These are phyloP conservation scores for Schizophyllum amplum DNA, from an alignment of 1,284 basidiomycete genomes.

Conservation along the genomic window DNA sequence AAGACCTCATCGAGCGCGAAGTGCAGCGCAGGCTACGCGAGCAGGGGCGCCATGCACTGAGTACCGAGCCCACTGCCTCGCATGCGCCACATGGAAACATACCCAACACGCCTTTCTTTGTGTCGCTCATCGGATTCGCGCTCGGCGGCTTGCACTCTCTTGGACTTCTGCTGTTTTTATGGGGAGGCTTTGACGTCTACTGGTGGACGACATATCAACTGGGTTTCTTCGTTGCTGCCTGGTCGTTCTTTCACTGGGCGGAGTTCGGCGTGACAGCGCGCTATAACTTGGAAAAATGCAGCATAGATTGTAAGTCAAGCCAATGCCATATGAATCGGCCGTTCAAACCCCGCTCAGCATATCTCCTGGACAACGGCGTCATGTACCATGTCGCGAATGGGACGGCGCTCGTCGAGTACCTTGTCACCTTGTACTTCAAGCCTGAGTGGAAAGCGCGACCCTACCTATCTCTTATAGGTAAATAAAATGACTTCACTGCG, in stretches of 20 bases:
- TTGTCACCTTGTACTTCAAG: slow-evolving; percentile 61
- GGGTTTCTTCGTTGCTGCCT: slow-evolving; percentile 74
- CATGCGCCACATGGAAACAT: slow-evolving; percentile 49
- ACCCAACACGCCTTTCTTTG: slow-evolving; percentile 78
- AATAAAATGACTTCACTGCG: slow-evolving; percentile 12
- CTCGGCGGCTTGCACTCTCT: slow-evolving; percentile 59
- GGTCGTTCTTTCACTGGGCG: slow-evolving; percentile 86
- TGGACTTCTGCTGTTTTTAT: slow-evolving; percentile 23
- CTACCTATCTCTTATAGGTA: slow-evolving; percentile 52
- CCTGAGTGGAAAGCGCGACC: slow-evolving; percentile 50
- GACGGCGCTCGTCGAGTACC: slow-evolving; percentile 75
- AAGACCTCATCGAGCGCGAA: not conserved
- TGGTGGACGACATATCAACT: slow-evolving; percentile 75
- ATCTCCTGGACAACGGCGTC: slow-evolving; percentile 85
- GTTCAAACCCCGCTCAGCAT: slow-evolving; percentile 47
- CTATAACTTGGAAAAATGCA: slow-evolving; percentile 91
- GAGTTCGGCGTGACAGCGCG: slow-evolving; percentile 95
- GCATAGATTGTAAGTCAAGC: slow-evolving; percentile 75
- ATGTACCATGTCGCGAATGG: slow-evolving; percentile 85
- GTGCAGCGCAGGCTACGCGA: not conserved
- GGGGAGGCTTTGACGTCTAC: slow-evolving; percentile 7
- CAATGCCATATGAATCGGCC: slow-evolving; percentile 1
- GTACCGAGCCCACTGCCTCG: slow-evolving; percentile 38
- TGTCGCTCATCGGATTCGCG: slow-evolving; percentile 65
- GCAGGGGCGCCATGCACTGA: slow-evolving; percentile 32